A percentile compares a stretch with the other conserved stretches of the same genome.
Conservation (phyloP, 495 filamentous ascomycete genomes). For the Lasiosphaeris hirsuta region DNA sequence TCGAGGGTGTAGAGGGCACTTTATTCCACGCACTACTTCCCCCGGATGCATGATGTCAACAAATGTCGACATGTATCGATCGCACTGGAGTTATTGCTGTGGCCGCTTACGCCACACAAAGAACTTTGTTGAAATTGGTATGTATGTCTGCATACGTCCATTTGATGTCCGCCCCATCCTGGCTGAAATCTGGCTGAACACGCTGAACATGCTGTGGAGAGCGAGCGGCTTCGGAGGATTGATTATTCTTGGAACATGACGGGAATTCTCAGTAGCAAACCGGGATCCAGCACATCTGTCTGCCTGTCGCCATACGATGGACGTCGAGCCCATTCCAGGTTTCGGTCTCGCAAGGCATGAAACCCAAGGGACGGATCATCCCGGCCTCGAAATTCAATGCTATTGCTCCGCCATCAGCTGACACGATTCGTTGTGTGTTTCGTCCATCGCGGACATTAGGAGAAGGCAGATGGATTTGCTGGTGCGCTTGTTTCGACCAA, state of each 20-base stretch:
- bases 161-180: background rate
- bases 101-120: too few relatives aligned
- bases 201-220: background rate
- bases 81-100: too few relatives aligned
- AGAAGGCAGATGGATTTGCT: background rate
- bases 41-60: too few relatives aligned
- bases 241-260: conserved; percentile 17
- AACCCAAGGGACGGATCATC: conserved; percentile 14
- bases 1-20: too few relatives aligned
- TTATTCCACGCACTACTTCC: too few relatives aligned
- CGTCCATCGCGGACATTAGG: conserved; percentile 5
- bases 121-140: too few relatives aligned
- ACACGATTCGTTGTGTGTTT: conserved; percentile 24
- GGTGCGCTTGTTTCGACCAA: conserved; percentile 11
- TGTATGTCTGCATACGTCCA: background rate
- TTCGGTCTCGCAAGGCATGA: conserved; percentile 16
- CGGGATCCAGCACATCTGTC: conserved; percentile 5
- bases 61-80: too few relatives aligned
- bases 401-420: conserved; percentile 13
- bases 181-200: background rate
- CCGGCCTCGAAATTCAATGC: conserved; percentile 27
- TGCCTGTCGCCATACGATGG: background rate
- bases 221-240: conserved; percentile 8
- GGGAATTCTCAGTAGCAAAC: background rate
- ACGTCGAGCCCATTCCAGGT: too few relatives aligned